These are phyloP conservation scores for Pseudogymnoascus sp. DNA, from an alignment of 2,329 filamentous ascomycete species.

Conservation along the genomic window DNA sequence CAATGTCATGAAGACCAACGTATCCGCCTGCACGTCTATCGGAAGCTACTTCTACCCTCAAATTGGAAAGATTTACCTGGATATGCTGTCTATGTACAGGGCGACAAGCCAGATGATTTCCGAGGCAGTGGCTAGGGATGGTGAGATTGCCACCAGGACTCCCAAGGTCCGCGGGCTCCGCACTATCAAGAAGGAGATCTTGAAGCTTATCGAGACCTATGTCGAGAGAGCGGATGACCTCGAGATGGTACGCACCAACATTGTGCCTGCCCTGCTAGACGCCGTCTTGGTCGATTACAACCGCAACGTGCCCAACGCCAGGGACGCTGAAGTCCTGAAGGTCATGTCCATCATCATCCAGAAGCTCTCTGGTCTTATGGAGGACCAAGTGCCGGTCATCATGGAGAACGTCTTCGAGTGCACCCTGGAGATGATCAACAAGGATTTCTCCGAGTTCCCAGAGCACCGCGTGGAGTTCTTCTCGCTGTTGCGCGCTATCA, in stretches of 20 bases:
- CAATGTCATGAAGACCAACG: constrained; percentile 99
- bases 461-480: constrained; percentile 99
- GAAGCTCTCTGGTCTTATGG: constrained; percentile 93
- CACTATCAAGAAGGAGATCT: constrained; percentile 98
- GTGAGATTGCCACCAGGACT: constrained; percentile 92
- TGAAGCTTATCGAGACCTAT: constrained; percentile 97
- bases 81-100: constrained; percentile 99
- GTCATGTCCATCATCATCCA: constrained; percentile 97
- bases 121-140: constrained; percentile 78
- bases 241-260: constrained; percentile 83
- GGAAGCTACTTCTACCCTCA: constrained; percentile 97
- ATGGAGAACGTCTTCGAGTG: constrained; percentile 99
- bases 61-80: constrained; percentile 92
- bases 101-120: constrained; percentile 96
- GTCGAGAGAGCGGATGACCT: constrained; percentile 96
- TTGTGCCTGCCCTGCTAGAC: constrained; percentile 92
- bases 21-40: constrained; percentile 94
- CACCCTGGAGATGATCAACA: constrained; percentile 99
- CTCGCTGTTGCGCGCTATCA: constrained; percentile 91
- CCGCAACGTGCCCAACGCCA: constrained; percentile 88
- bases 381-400: constrained; percentile 92
- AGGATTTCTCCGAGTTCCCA: constrained; percentile 98
- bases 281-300: constrained; percentile 94
- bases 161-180: constrained; percentile 89
- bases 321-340: constrained; percentile 92